Conservation (phyloP, 768 basidiomycete genomes). For the Panaeolus cyanescens region DNA sequence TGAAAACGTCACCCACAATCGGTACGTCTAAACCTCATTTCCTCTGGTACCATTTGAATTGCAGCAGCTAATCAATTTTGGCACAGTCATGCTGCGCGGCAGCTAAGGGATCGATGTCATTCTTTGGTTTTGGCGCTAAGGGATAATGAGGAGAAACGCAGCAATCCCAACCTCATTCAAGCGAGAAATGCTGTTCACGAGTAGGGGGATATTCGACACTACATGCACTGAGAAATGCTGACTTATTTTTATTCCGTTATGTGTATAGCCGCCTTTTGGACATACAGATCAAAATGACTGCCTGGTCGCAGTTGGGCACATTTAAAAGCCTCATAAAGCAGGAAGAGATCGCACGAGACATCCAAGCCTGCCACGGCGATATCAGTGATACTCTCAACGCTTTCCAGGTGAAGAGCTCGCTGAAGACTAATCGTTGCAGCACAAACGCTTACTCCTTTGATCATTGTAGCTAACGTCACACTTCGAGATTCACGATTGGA, state of each 20-base stretch:
- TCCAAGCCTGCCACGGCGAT: constrained; percentile 44
- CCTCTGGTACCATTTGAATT: not conserved
- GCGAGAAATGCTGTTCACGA: constrained; percentile 33
- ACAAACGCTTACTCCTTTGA: not conserved
- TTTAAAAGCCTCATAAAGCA: constrained; percentile 49
- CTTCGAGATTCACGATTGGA: constrained; percentile 50
- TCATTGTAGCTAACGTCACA: constrained; percentile 45
- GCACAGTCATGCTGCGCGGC: constrained; percentile 41
- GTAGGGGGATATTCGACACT: constrained; percentile 8
- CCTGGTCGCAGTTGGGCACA: constrained; percentile 41
- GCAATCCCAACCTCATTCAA: constrained; percentile 31
- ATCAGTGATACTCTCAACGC: constrained; percentile 48
- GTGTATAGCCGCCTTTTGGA: constrained; percentile 18
- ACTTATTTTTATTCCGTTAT: not conserved
- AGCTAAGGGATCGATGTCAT: constrained; percentile 49
- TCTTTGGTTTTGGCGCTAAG: constrained; percentile 40
- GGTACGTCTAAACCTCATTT: constrained; percentile 27
- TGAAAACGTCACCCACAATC: constrained; percentile 49
- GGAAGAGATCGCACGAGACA: constrained; percentile 41
- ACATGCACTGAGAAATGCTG: not conserved
- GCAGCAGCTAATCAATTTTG: constrained; percentile 6
- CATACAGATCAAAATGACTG: constrained; percentile 42
- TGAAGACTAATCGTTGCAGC: not conserved
- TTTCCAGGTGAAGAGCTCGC: constrained; percentile 40
- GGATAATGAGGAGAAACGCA: constrained; percentile 31